These are phyloP conservation scores for Daedaleopsis sinensis DNA, from an alignment of 768 basidiomycete genomes.

Conservation along the genomic window DNA sequence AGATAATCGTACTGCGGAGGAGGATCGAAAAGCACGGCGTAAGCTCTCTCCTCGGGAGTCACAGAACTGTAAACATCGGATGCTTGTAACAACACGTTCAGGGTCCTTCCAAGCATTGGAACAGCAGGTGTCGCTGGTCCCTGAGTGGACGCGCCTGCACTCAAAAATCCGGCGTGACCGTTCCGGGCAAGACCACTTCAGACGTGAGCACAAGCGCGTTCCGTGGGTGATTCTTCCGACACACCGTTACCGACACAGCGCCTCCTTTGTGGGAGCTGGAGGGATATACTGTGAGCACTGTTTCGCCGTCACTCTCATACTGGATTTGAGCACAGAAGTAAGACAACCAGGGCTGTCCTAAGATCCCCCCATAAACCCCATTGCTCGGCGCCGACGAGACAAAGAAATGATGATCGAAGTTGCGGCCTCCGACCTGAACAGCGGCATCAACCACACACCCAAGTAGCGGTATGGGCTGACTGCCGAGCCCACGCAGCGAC, in stretches of 20 bases:
- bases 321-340: constrained; percentile 11
- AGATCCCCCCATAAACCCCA: constrained; percentile 21
- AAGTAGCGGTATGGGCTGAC: constrained; percentile 13
- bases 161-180: too few species aligned
- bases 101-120: not conserved
- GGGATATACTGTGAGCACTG: not conserved
- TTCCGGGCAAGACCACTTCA: too few species aligned
- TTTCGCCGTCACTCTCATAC: not conserved
- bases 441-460: constrained; percentile 25
- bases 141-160: too few species aligned
- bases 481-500: constrained; percentile 32
- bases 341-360: constrained; percentile 23
- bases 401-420: constrained; percentile 34
- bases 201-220: too few species aligned
- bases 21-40: not conserved
- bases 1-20: not conserved
- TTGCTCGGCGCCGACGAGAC: constrained; percentile 7
- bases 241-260: not conserved
- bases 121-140: too few species aligned
- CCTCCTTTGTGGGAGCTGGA: not conserved
- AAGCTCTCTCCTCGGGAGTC: not conserved
- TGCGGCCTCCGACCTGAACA: constrained; percentile 19
- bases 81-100: not conserved
- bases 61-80: not conserved
- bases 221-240: too few species aligned